Percentiles rank a stretch among this genome's conserved stretches.
These are phyloP conservation scores for Closterium sp. DNA, from an alignment of 139 green algal species.

Conservation along the genomic window DNA sequence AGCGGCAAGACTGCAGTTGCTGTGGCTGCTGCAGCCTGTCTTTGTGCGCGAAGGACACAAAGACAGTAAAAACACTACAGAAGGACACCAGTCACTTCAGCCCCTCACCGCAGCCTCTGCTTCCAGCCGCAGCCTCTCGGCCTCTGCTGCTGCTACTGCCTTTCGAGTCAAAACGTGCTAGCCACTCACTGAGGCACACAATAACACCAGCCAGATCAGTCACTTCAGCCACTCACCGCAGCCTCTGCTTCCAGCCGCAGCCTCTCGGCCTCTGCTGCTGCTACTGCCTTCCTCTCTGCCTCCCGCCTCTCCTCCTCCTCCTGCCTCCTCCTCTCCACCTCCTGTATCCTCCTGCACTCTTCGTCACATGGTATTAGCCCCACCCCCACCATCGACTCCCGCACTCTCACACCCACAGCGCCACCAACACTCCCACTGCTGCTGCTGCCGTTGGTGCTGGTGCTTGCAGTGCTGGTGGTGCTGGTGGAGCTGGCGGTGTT, in stretches of 20 bases:
- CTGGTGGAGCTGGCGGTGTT: not conserved
- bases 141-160: not conserved
- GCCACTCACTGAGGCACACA: too few species aligned
- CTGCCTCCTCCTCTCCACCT: not conserved
- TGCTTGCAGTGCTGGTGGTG: not conserved
- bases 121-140: not conserved
- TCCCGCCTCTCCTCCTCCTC: not conserved
- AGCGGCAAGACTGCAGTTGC: too few species aligned
- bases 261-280: not conserved
- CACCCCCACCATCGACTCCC: not conserved
- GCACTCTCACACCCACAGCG: too few species aligned
- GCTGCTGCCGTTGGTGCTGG: not conserved
- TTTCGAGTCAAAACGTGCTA: too few species aligned
- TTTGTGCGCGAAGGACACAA: too few species aligned
- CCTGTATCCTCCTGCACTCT: slow-evolving; percentile 21
- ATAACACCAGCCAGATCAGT: not conserved
- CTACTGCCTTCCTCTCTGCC: not conserved
- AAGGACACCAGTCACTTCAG: too few species aligned
- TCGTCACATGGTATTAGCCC: slow-evolving; percentile 35
- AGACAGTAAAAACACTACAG: not conserved
- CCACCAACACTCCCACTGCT: not conserved
- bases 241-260: not conserved
- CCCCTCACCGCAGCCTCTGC: not conserved
- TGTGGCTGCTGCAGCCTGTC: too few species aligned
- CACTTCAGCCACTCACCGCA: not conserved